Conservation (phyloP, 139 green algal species). For the Axilococcus clingmanii region DNA sequence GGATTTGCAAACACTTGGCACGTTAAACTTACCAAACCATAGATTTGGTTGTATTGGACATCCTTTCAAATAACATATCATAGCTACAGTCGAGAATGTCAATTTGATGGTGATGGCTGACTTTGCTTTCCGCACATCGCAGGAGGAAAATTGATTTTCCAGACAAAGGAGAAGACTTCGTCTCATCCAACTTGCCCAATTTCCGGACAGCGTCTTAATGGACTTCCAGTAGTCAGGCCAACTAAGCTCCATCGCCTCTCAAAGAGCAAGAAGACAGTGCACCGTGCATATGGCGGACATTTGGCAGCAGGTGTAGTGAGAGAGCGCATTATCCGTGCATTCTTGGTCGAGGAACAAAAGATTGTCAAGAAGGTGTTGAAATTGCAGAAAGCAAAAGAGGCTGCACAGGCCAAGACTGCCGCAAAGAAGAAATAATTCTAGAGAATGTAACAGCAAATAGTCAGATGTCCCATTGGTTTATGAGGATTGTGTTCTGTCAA, state of each 20-base stretch:
- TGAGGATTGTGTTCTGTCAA: too few relatives aligned
- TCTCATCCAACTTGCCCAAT: slow-evolving; percentile 68
- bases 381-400: slow-evolving; percentile 64
- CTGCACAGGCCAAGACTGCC: slow-evolving; percentile 10
- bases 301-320: slow-evolving; percentile 74
- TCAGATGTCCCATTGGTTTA: too few relatives aligned
- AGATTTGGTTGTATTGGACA: slow-evolving; percentile 53
- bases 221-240: slow-evolving; percentile 50
- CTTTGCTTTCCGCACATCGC: too few relatives aligned
- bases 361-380: slow-evolving; percentile 97
- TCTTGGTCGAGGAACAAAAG: slow-evolving; percentile 99
- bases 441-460: too few relatives aligned
- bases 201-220: slow-evolving; percentile 66
- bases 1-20: too few relatives aligned
- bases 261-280: slow-evolving; percentile 90
- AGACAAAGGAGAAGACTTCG: slow-evolving; percentile 86
- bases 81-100: too few relatives aligned
- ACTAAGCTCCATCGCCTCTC: slow-evolving; percentile 57
- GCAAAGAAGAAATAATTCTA: slow-evolving; percentile 15
- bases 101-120: too few relatives aligned
- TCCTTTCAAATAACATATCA: too few relatives aligned
- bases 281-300: slow-evolving; percentile 87
- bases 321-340: slow-evolving; percentile 89
- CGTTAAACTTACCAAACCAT: too few relatives aligned
- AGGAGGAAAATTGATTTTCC: slow-evolving; percentile 82